A percentile compares a stretch with the other conserved stretches of the same genome.
Evolutionary conservation across 2,329 filamentous ascomycete species (phyloP).

Genomic region (Dactylellina leptospora): DNA sequence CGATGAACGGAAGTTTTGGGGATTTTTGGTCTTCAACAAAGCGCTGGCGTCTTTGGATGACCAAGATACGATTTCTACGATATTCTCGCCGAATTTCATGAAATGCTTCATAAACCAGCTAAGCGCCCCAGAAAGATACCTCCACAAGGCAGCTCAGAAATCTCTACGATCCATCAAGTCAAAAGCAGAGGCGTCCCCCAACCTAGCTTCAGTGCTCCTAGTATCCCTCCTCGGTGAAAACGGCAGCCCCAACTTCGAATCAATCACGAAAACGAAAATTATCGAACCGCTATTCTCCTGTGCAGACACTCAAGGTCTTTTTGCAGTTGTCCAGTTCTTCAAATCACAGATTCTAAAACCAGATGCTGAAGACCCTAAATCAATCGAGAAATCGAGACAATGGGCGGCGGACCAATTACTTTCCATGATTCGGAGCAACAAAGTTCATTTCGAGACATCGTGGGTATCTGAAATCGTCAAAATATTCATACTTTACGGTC

Average conservation of each 20-base stretch:
- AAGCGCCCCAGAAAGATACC: slow-evolving; percentile 76
- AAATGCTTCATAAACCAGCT: slow-evolving; percentile 84
- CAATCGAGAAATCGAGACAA: slow-evolving; percentile 54
- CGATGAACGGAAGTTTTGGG: slow-evolving; percentile 88
- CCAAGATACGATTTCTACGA: slow-evolving; percentile 65
- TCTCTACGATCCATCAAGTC: slow-evolving; percentile 71
- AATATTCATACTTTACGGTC: slow-evolving; percentile 55
- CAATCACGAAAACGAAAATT: slow-evolving; percentile 83
- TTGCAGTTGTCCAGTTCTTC: slow-evolving; percentile 53
- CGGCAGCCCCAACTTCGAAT: slow-evolving; percentile 74
- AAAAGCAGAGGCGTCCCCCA: slow-evolving; percentile 57
- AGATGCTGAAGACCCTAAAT: slow-evolving; percentile 45
- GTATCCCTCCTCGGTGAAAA: slow-evolving; percentile 49
- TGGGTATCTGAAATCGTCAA: slow-evolving; percentile 54
- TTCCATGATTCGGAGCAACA: slow-evolving; percentile 54
- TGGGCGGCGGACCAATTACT: slow-evolving; percentile 57
- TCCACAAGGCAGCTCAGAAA: slow-evolving; percentile 80
- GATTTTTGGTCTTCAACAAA: slow-evolving; percentile 85
- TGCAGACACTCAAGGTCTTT: slow-evolving; percentile 66
- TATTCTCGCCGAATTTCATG: slow-evolving; percentile 87
- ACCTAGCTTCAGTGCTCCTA: slow-evolving; percentile 62
- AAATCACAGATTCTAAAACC: slow-evolving; percentile 25
- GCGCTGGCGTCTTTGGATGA: slow-evolving; percentile 66
- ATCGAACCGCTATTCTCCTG: slow-evolving; percentile 76
- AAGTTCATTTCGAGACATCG: slow-evolving; percentile 43